Evolutionary conservation across 352 stramenopile genomes (phyloP).

Genomic region (Pythium guiyangense): DNA sequence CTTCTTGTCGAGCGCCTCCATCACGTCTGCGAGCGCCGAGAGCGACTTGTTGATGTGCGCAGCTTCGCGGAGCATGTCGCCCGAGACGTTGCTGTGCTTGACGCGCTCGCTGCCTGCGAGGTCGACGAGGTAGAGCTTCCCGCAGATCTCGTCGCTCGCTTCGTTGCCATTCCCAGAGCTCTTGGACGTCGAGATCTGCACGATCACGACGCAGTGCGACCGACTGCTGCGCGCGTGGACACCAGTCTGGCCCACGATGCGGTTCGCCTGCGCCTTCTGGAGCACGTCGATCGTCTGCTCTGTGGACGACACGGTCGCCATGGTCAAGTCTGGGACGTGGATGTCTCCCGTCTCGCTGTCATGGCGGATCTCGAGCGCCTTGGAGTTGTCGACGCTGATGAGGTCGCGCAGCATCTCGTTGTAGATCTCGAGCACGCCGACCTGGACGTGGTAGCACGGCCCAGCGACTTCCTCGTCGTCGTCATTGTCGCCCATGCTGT

Average conservation of each 20-base stretch:
- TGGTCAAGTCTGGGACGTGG: constrained; percentile 61
- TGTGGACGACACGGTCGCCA: constrained; percentile 56
- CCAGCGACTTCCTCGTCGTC: constrained; percentile 1
- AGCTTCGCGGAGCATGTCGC: constrained; percentile 76
- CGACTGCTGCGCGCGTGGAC: constrained; percentile 89
- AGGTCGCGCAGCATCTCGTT: constrained; percentile 92
- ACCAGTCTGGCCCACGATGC: constrained; percentile 82
- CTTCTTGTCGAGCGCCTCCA: constrained; percentile 91
- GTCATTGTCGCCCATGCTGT: neutral
- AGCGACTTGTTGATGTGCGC: constrained; percentile 89
- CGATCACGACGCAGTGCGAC: constrained; percentile 90
- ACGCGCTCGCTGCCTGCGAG: constrained; percentile 90
- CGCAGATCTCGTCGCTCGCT: constrained; percentile 50
- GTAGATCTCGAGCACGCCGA: constrained; percentile 97
- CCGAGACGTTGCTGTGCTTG: constrained; percentile 85
- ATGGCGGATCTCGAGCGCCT: constrained; percentile 70
- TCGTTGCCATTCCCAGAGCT: constrained; percentile 25
- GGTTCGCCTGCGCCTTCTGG: constrained; percentile 61
- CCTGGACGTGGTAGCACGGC: constrained; percentile 57
- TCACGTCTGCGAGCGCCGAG: constrained; percentile 90
- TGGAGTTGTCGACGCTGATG: constrained; percentile 60
- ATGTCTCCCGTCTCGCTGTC: constrained; percentile 67
- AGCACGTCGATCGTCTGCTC: constrained; percentile 71
- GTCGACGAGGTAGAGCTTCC: constrained; percentile 92
- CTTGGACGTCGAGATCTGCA: constrained; percentile 79